phyloP scores from a whole-genome alignment of 108 stramenopile genomes.

The Nannochloropsis oceanica region DNA sequence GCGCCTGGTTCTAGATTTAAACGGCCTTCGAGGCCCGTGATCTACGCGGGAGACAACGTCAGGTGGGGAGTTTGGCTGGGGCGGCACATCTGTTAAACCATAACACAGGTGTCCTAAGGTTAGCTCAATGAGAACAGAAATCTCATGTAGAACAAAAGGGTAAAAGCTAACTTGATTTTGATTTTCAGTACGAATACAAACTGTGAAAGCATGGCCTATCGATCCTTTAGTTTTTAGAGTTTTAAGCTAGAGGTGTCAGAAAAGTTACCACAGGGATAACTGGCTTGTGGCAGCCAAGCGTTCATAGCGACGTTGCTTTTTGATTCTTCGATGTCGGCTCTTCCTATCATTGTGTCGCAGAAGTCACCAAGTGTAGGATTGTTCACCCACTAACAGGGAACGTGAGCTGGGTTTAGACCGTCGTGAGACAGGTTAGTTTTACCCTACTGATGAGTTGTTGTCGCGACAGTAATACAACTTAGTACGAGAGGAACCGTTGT shows the following conservation, averaged over 20 bases:
- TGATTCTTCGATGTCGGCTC: conserved; percentile 80
- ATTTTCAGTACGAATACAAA: conserved; percentile 88
- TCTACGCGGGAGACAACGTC: too few relatives aligned
- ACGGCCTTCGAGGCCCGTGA: too few relatives aligned
- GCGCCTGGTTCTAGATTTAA: too few relatives aligned
- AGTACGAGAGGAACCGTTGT: conserved; percentile 97
- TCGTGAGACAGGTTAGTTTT: conserved; percentile 94
- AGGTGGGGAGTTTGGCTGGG: too few relatives aligned
- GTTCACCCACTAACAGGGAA: conserved; percentile 91
- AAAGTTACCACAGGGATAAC: conserved; percentile 97
- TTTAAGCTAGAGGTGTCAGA: conserved; percentile 93
- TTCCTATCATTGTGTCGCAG: conserved; percentile 91
- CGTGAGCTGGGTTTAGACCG: conserved; percentile 95
- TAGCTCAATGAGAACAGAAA: too few relatives aligned
- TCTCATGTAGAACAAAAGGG: too few relatives aligned
- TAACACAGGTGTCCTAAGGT: too few relatives aligned
- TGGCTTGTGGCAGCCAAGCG: conserved; percentile 72
- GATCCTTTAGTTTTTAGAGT: conserved; percentile 87
- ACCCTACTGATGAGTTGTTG: conserved; percentile 76
- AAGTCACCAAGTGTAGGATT: conserved; percentile 90
- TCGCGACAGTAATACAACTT: conserved; percentile 90
- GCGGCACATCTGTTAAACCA: too few relatives aligned
- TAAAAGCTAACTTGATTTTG: too few relatives aligned
- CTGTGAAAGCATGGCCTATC: conserved; percentile 90
- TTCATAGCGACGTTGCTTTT: conserved; percentile 64